Conservation (phyloP, 2,329 filamentous ascomycete genomes). For the Gyromitra esculenta region DNA sequence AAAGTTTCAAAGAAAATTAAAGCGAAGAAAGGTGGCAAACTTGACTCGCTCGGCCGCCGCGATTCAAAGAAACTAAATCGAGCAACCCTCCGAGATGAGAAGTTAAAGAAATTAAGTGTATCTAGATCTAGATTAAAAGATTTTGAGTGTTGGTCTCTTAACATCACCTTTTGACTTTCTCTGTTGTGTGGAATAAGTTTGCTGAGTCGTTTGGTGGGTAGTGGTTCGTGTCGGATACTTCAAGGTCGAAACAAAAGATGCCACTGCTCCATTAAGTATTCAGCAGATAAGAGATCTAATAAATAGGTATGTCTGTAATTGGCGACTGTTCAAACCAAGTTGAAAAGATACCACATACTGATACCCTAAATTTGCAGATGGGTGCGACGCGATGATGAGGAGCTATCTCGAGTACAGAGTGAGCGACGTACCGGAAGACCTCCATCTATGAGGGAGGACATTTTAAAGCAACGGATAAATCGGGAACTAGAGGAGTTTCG, state of each 20-base stretch:
- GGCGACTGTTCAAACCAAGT: conserved; percentile 1
- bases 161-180: background rate
- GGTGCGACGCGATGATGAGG: conserved; percentile 75
- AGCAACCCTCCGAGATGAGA: conserved; percentile 82
- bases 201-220: conserved; percentile 68
- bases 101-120: conserved; percentile 76
- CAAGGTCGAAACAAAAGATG: conserved; percentile 51
- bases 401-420: conserved; percentile 73
- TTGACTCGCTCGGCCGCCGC: conserved; percentile 74
- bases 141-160: conserved; percentile 70
- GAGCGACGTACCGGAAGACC: conserved; percentile 81
- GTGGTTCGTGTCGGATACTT: conserved; percentile 54
- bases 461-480: conserved; percentile 76
- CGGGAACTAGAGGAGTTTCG: conserved; percentile 81
- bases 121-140: conserved; percentile 77
- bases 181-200: conserved; percentile 48
- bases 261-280: conserved; percentile 64
- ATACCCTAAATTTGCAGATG: conserved; percentile 64
- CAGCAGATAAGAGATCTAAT: conserved; percentile 71
- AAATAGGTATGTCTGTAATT: conserved; percentile 65
- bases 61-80: conserved; percentile 83
- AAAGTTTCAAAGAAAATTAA: conserved; percentile 90
- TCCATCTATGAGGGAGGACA: conserved; percentile 77
- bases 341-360: conserved; percentile 59
- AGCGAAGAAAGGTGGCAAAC: conserved; percentile 76